Conservation (phyloP, 2,329 filamentous ascomycete species). For the Chaetomium strumarium region DNA sequence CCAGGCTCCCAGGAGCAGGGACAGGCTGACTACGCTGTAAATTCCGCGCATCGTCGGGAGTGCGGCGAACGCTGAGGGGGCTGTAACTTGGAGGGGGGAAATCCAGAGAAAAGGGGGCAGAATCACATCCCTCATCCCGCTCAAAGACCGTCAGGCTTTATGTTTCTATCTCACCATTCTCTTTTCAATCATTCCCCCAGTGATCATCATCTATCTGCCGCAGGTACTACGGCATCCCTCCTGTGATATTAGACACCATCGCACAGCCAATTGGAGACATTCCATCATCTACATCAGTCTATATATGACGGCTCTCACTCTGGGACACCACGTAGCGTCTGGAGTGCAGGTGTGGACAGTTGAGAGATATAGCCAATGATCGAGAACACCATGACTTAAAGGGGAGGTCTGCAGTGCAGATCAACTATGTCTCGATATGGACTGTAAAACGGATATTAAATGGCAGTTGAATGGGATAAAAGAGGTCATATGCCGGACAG, state of each 20-base stretch:
- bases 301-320: too few relatives aligned
- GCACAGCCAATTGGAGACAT: too few relatives aligned
- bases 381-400: not conserved
- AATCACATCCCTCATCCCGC: not conserved
- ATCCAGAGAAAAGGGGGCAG: not conserved
- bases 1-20: slow-evolving; percentile 6
- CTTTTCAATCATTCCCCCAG: too few relatives aligned
- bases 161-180: too few relatives aligned
- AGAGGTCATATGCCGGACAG: not conserved
- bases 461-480: not conserved
- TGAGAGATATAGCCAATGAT: not conserved
- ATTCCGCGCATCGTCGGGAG: slow-evolving; percentile 4
- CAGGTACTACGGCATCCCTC: too few relatives aligned
- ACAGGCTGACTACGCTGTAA: slow-evolving; percentile 5
- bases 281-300: too few relatives aligned
- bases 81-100: not conserved
- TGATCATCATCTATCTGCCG: too few relatives aligned
- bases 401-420: not conserved
- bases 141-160: too few relatives aligned
- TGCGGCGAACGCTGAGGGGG: not conserved
- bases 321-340: too few relatives aligned
- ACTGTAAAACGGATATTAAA: not conserved
- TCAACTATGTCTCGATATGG: not conserved
- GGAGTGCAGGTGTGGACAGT: not conserved
- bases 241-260: too few relatives aligned